A percentile compares a stretch with the other conserved stretches of the same genome.
These are phyloP conservation scores for Fusarium pininemorale DNA, from an alignment of 2,329 filamentous ascomycete genomes.

Conservation along the genomic window DNA sequence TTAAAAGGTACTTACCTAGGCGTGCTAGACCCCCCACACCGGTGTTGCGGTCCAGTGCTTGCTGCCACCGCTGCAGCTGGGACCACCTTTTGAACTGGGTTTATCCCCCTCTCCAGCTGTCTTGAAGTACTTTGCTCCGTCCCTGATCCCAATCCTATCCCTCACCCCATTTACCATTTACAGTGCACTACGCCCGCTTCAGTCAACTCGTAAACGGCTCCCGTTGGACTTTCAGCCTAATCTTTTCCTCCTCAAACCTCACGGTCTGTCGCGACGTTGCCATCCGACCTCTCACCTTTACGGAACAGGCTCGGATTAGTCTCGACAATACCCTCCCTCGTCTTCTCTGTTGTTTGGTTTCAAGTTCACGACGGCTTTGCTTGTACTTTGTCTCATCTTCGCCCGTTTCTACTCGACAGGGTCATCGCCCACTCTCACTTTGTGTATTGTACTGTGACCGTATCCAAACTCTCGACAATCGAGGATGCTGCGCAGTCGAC, in stretches of 20 bases:
- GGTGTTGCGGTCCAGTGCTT: conserved; percentile 25
- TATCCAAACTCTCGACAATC: conserved; percentile 11
- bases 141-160: conserved; percentile 19
- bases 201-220: conserved; percentile 29
- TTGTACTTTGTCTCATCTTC: not conserved
- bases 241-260: conserved; percentile 21
- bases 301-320: conserved; percentile 13
- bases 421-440: conserved; percentile 23
- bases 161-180: conserved; percentile 21
- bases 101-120: conserved; percentile 25
- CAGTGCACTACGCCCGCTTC: conserved; percentile 33
- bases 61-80: conserved; percentile 27
- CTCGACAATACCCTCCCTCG: conserved; percentile 6
- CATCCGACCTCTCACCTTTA: conserved; percentile 25
- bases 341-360: conserved; percentile 1
- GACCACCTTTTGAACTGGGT: conserved; percentile 27
- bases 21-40: conserved; percentile 23
- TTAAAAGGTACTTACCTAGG: not conserved
- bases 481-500: conserved; percentile 36
- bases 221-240: conserved; percentile 27
- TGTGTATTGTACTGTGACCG: conserved; percentile 21
- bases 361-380: conserved; percentile 5
- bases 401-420: conserved; percentile 3
- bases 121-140: conserved; percentile 28
- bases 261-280: conserved; percentile 19